Percentiles rank a stretch among this genome's conserved stretches.
Conservation (phyloP, 192 early-diverging fungal species). For the Geranomyces variabilis region DNA sequence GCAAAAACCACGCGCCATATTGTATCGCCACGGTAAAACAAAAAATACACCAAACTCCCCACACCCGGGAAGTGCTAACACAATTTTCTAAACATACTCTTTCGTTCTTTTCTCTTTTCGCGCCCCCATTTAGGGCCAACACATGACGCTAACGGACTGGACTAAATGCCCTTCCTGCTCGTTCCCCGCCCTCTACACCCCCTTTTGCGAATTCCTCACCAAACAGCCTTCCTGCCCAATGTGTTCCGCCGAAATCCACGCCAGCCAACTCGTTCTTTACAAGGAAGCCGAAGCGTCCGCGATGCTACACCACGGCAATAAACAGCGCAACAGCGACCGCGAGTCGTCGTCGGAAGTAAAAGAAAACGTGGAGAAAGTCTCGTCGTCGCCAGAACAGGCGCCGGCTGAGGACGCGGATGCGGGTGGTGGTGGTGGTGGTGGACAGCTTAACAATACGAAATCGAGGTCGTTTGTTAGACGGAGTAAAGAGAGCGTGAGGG, state of each 20-base stretch:
- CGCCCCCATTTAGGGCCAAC: slow-evolving; percentile 57
- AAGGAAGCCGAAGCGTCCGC: slow-evolving; percentile 7
- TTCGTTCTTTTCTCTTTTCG: background rate
- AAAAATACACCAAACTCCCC: background rate
- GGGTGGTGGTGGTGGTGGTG: background rate
- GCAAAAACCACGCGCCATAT: slow-evolving; percentile 64
- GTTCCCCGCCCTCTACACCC: slow-evolving; percentile 49
- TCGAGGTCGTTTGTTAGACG: slow-evolving; percentile 11
- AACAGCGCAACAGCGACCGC: too few relatives aligned
- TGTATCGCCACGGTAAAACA: slow-evolving; percentile 61
- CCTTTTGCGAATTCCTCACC: slow-evolving; percentile 43
- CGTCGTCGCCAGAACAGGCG: background rate
- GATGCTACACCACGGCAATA: slow-evolving; percentile 8
- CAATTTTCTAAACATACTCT: background rate
- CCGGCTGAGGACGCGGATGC: background rate
- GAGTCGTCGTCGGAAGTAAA: background rate
- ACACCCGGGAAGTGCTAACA: background rate
- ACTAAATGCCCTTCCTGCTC: slow-evolving; percentile 51
- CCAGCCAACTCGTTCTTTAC: slow-evolving; percentile 4
- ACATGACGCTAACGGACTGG: slow-evolving; percentile 59
- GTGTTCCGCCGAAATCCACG: slow-evolving; percentile 36
- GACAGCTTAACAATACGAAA: slow-evolving; percentile 6
- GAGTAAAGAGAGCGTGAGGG: slow-evolving; percentile 18
- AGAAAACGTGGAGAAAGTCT: slow-evolving; percentile 12
- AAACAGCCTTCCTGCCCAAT: slow-evolving; percentile 53